These are phyloP conservation scores for Lachnellula hyalina DNA, from an alignment of 2,329 filamentous ascomycete genomes.

Conservation along the genomic window DNA sequence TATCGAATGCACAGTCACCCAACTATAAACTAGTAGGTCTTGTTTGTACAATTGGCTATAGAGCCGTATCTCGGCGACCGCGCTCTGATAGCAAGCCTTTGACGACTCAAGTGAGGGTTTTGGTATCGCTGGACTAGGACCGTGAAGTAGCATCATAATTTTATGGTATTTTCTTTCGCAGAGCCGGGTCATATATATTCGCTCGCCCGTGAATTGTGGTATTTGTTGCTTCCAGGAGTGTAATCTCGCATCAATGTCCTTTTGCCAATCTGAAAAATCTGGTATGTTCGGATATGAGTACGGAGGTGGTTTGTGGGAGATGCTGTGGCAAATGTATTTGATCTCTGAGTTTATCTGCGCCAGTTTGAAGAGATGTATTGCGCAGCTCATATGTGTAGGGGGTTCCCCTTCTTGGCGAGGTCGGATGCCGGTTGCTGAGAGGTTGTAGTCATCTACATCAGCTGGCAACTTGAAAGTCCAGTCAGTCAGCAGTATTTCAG, in stretches of 20 bases:
- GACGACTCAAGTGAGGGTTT: constrained; percentile 39
- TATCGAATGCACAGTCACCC: constrained; percentile 44
- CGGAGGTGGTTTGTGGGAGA: constrained; percentile 40
- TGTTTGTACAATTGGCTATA: constrained; percentile 40
- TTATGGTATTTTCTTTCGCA: constrained; percentile 45
- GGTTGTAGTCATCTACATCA: constrained; percentile 17
- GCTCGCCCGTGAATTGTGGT: constrained; percentile 21
- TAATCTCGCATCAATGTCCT: constrained; percentile 36
- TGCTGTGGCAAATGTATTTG: constrained; percentile 51
- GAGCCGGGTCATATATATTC: constrained; percentile 28
- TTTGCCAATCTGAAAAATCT: constrained; percentile 43
- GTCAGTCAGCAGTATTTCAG: neutral
- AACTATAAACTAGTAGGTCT: constrained; percentile 42
- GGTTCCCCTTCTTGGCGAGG: constrained; percentile 7
- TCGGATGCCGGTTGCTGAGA: constrained; percentile 12
- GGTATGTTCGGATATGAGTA: constrained; percentile 45
- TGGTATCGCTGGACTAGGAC: constrained; percentile 48
- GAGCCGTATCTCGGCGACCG: constrained; percentile 36
- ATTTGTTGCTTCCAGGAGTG: constrained; percentile 37
- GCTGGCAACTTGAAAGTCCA: constrained; percentile 13
- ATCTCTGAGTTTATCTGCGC: constrained; percentile 49
- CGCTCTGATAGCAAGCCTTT: constrained; percentile 39
- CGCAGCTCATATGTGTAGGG: constrained; percentile 35
- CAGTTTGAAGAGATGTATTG: constrained; percentile 45
- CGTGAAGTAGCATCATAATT: constrained; percentile 43